A percentile compares a stretch with the other conserved stretches of the same genome.
Conservation (phyloP, 1,284 basidiomycete genomes). For the Sporisorium iseilematis-ciliati region DNA sequence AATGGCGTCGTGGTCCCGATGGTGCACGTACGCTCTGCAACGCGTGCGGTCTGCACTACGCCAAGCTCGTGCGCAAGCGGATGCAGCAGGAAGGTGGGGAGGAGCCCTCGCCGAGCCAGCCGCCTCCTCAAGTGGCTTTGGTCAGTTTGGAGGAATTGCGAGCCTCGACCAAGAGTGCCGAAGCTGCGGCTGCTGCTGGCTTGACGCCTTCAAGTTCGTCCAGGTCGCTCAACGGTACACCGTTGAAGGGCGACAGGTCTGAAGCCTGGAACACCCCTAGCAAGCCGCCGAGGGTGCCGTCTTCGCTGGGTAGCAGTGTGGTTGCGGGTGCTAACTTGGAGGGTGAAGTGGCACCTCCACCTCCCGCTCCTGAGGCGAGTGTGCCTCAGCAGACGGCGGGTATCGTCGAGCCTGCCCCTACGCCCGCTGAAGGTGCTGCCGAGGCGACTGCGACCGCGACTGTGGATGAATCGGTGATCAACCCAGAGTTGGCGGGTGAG, state of each 20-base stretch:
- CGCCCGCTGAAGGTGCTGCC: constrained; percentile 1
- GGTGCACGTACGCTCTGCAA: constrained; percentile 68
- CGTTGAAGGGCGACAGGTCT: constrained; percentile 22
- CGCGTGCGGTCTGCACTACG: constrained; percentile 63
- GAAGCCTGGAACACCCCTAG: constrained; percentile 38
- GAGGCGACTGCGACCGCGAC: background rate
- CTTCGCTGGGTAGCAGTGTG: constrained; percentile 22
- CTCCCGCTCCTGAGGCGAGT: constrained; percentile 6
- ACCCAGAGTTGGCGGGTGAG: constrained; percentile 22
- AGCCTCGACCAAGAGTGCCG: constrained; percentile 54
- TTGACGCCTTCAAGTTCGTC: constrained; percentile 24
- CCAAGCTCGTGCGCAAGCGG: constrained; percentile 60
- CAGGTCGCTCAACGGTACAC: constrained; percentile 40
- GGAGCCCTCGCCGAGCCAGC: constrained; percentile 30
- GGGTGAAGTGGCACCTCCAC: constrained; percentile 10
- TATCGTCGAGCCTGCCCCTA: constrained; percentile 30
- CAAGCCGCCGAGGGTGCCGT: constrained; percentile 39
- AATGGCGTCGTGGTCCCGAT: constrained; percentile 67
- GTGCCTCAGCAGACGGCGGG: constrained; percentile 10
- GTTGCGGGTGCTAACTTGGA: constrained; percentile 11
- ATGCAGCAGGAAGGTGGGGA: constrained; percentile 54
- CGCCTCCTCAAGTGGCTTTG: constrained; percentile 40
- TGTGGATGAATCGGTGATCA: constrained; percentile 14
- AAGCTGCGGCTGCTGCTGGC: constrained; percentile 33
- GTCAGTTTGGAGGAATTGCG: constrained; percentile 62